Base-by-base conservation (phyloP, 768 basidiomycete genomes). In the Mycena amicta region DNA sequence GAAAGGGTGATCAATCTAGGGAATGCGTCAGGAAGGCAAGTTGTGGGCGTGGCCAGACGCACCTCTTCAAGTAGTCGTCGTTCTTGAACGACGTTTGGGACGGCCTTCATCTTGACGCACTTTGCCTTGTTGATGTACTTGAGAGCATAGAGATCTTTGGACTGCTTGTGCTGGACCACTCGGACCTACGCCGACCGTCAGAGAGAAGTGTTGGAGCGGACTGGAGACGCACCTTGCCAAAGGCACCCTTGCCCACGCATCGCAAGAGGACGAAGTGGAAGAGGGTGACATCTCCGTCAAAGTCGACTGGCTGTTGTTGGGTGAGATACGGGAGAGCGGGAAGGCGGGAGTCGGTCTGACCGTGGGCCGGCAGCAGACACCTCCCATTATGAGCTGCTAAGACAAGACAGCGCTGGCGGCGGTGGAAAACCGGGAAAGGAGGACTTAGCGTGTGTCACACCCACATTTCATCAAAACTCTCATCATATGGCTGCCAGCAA, bases 61-160 rank as follows among this genome's bases (percentile, higher is more conserved):
- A 95, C 95, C 88, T 99, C 97, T 75, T 99, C 97, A 27, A 99
- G 82, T 39, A 99, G 76, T 31, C 94, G 81, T 26, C 97, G 86
- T 71, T 99, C 97, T 71, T 98, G 97, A 50, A 99, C 88, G 70
- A 99, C 93, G 70, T 99, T 98, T 23, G 93, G 88, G 33, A 98
- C 95, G 1, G 95, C 95, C 69, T 95, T 95, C 94, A 97, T 97
- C 80, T 95, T 95, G 61, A 97, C 94, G 66, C 91, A 97, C 80
- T 96, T 95, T 40, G 90, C 72, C 74, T 99, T 99, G 80, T 98
- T 98, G 76, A 99, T 99, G 77, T 99, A 99, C 74, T 99, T 99
- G 73, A 99, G 86, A 4, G 97, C 97, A 68, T 95, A 98, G 45
- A 99, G 82, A 18, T 94, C 90, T 61, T 93, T 90, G n/a, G 94